A percentile compares a stretch with the other conserved stretches of the same genome.
Conservation (phyloP, 1,284 basidiomycete genomes). For the Athelia psychrophila region DNA sequence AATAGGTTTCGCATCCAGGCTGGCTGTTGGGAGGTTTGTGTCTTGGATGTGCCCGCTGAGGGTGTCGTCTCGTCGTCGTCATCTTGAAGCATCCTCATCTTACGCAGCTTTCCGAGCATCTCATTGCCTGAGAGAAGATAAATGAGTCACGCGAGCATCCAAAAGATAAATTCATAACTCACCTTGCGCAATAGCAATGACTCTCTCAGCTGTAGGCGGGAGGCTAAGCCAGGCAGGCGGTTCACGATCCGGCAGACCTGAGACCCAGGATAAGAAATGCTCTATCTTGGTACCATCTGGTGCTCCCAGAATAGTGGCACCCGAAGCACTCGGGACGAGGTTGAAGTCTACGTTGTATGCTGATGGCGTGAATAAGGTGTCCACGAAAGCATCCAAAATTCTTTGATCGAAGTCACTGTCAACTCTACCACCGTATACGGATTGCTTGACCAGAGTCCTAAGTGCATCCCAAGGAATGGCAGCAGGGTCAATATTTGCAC, state of each 20-base stretch:
- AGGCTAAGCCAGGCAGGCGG: conserved; percentile 92
- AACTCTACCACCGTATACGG: conserved; percentile 90
- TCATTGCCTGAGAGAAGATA: conserved; percentile 71
- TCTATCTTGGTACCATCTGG: conserved; percentile 92
- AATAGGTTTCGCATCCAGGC: conserved; percentile 89
- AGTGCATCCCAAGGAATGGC: conserved; percentile 93
- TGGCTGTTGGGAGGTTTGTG: conserved; percentile 71
- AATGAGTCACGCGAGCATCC: conserved; percentile 13
- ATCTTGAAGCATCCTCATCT: conserved; percentile 89
- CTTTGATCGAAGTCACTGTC: conserved; percentile 94
- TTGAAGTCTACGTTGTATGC: conserved; percentile 93
- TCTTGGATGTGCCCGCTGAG: conserved; percentile 50
- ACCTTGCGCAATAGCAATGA: conserved; percentile 92
- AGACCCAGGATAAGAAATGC: conserved; percentile 88
- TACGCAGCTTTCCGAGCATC: conserved; percentile 81
- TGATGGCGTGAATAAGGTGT: conserved; percentile 79
- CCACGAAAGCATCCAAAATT: conserved; percentile 90
- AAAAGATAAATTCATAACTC: conserved; percentile 15
- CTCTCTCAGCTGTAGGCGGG: conserved; percentile 85
- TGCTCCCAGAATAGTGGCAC: conserved; percentile 58
- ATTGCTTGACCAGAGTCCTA: conserved; percentile 88
- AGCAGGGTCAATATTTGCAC: conserved; percentile 87
- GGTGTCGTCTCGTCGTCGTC: conserved; percentile 74
- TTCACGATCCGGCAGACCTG: conserved; percentile 83
- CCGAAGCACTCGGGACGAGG: conserved; percentile 70